Conservation (phyloP, 2,329 filamentous ascomycete genomes). For the Alternaria rosae region DNA sequence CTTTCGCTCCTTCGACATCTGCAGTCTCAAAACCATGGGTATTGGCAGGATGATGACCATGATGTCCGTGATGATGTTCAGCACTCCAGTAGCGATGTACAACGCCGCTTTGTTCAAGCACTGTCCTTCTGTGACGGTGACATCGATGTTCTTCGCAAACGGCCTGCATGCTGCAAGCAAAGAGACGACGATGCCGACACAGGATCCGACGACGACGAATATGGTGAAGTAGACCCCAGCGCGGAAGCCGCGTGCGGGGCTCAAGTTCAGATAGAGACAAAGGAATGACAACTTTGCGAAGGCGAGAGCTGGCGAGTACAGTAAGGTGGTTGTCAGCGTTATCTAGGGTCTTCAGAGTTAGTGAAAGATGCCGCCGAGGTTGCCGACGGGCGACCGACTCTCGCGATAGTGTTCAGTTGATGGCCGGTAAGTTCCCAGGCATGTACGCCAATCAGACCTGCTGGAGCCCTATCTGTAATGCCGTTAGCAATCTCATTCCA, state of each 20-base stretch:
- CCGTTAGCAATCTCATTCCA: not conserved
- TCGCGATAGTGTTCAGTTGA: slow-evolving; percentile 18
- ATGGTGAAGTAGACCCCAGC: slow-evolving; percentile 19
- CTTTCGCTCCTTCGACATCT: slow-evolving; percentile 22
- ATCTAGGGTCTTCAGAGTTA: not conserved
- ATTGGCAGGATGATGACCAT: slow-evolving; percentile 20
- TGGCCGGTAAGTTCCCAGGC: slow-evolving; percentile 23
- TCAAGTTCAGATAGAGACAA: not conserved
- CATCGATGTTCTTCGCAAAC: slow-evolving; percentile 25
- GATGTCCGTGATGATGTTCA: slow-evolving; percentile 29
- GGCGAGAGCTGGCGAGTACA: not conserved
- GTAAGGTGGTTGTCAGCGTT: slow-evolving; percentile 9
- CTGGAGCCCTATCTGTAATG: slow-evolving; percentile 13
- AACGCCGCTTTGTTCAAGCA: slow-evolving; percentile 26
- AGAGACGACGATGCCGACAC: slow-evolving; percentile 23
- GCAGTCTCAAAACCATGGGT: slow-evolving; percentile 20
- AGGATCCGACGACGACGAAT: slow-evolving; percentile 26
- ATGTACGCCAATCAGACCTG: slow-evolving; percentile 21
- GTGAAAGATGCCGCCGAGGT: not conserved
- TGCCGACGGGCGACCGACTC: slow-evolving; percentile 13
- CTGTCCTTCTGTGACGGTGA: slow-evolving; percentile 18
- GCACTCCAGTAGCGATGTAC: slow-evolving; percentile 25
- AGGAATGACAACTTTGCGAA: not conserved
- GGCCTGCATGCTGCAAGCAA: slow-evolving; percentile 25
- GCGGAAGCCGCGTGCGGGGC: slow-evolving; percentile 8